Evolutionary conservation across 2,329 filamentous ascomycete species (phyloP), one percentile per base, ranked within the genome.

Genomic region (Meredithiella fracta): DNA sequence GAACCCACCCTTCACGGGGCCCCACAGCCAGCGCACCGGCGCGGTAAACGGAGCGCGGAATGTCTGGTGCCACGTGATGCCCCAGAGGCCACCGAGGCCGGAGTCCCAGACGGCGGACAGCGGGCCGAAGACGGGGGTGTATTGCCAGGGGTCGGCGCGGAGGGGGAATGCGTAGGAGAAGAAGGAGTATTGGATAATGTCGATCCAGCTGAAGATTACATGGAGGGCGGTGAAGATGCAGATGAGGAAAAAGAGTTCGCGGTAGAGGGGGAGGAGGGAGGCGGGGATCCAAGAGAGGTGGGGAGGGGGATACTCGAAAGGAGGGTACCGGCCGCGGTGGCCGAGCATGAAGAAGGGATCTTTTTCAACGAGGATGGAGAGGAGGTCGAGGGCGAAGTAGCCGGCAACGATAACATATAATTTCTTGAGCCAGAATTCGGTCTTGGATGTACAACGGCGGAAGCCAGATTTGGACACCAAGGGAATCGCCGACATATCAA

Each of bases 31-130:
- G 1, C 66, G 67, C 0, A 75, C 70, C 0, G 83, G 82, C 3
- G 80, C 75, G 40, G 77, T 69, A 64, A 91, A 89, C 1, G 78
- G 80, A 56, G 80, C 76, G 0, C 89, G 83, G 69, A 95, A 94
- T 2, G 83, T 82, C 68, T 96, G 90, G 67, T 97, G 91, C 91
- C 91, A 96, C 75, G 81, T 91, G 22, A 73, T 74, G 47, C 85
- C 82, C 91, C 91, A 97, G 68, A 83, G 85, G 0, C 89, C 90
- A 0, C 78, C 75, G 1, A 96, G 72, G 0, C 91, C 90, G 58
- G 79, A 73, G 59, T 88, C 78, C 9, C 82, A 67, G 1, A 90
- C 72, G n/a, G 51, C 53, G 25, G 72, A 68, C 0, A 63, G 62
- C 20, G 71, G 71, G 11, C 85, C 83, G 58, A 81, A 74, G 3